Evolutionary conservation across 2,329 filamentous ascomycete genomes (phyloP).

Genomic region (Ophiosphaerella narmari): DNA sequence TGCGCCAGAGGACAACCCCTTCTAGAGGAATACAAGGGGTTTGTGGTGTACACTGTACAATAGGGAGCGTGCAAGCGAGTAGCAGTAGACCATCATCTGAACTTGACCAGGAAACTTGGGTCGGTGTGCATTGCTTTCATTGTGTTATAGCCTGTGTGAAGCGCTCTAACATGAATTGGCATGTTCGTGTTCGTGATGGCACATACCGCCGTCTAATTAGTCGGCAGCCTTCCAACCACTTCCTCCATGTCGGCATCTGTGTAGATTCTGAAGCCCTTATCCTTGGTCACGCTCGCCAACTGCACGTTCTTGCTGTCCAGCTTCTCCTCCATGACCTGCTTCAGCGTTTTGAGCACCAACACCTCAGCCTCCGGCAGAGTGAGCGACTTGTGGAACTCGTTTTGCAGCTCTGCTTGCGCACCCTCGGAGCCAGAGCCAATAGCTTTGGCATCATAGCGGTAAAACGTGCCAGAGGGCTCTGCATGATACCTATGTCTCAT

Average conservation of each 20-base stretch:
- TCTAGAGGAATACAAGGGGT: slow-evolving; percentile 37
- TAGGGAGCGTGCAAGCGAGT: slow-evolving; percentile 16
- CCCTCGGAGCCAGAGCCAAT: slow-evolving; percentile 97
- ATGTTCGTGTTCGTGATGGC: not conserved
- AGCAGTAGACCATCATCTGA: slow-evolving; percentile 37
- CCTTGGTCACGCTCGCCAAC: slow-evolving; percentile 95
- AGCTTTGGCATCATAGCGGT: slow-evolving; percentile 98
- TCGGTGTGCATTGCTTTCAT: slow-evolving; percentile 5
- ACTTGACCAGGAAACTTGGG: not conserved
- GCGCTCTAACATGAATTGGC: slow-evolving; percentile 5
- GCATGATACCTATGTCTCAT: slow-evolving; percentile 74
- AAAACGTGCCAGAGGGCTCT: slow-evolving; percentile 97
- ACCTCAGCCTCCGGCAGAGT: slow-evolving; percentile 93
- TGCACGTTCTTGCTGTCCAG: slow-evolving; percentile 98
- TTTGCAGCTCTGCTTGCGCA: slow-evolving; percentile 96
- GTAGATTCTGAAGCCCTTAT: slow-evolving; percentile 98
- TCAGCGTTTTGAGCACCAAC: slow-evolving; percentile 93
- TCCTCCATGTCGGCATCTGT: slow-evolving; percentile 95
- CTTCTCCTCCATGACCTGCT: slow-evolving; percentile 99
- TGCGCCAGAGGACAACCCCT: slow-evolving; percentile 67
- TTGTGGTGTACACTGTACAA: slow-evolving; percentile 16
- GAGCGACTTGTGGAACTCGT: slow-evolving; percentile 98
- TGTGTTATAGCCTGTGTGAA: slow-evolving; percentile 2
- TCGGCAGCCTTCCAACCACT: slow-evolving; percentile 78
- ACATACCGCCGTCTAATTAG: slow-evolving; percentile 45